Evolutionary conservation across 495 filamentous ascomycete genomes (phyloP).

Genomic region (Bombardia bombarda): DNA sequence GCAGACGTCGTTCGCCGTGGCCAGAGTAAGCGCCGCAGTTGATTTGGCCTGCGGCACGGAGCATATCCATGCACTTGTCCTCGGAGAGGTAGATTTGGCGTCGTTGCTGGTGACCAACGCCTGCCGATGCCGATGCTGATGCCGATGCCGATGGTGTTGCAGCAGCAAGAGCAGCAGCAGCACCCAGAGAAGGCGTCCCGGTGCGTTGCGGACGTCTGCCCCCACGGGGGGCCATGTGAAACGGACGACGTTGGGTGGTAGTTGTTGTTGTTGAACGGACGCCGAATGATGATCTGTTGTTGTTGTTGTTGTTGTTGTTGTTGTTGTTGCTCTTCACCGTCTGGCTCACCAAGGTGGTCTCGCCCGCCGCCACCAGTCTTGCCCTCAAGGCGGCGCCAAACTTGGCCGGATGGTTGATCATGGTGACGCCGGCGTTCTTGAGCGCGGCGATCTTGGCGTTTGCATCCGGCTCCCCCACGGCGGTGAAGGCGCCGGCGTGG

Average conservation of each 20-base stretch:
- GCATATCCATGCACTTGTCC: slow-evolving; percentile 50
- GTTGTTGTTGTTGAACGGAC: too few relatives aligned
- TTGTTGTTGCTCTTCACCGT: too few relatives aligned
- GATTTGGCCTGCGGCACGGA: slow-evolving; percentile 42
- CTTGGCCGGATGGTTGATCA: slow-evolving; percentile 74
- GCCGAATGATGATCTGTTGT: too few relatives aligned
- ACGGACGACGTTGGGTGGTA: slow-evolving; percentile 32
- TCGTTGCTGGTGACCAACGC: slow-evolving; percentile 25
- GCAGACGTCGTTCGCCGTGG: slow-evolving; percentile 23
- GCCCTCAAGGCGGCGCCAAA: slow-evolving; percentile 67
- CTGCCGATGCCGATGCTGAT: not conserved
- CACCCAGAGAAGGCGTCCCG: too few relatives aligned
- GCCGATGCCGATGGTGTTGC: not conserved
- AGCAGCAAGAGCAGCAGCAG: too few relatives aligned
- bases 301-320: too few relatives aligned
- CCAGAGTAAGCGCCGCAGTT: slow-evolving; percentile 36
- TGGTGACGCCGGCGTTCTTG: slow-evolving; percentile 60
- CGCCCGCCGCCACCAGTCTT: slow-evolving; percentile 10
- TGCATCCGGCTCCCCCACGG: slow-evolving; percentile 58
- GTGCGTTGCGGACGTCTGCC: not conserved
- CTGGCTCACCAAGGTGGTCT: not conserved
- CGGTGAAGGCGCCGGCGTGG: slow-evolving; percentile 74
- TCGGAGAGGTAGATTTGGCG: slow-evolving; percentile 54
- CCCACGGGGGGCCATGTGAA: slow-evolving; percentile 36
- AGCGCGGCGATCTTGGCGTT: slow-evolving; percentile 59